Evolutionary conservation across 306 rosid species (phyloP).

Genomic region (Lablab purpureus): DNA sequence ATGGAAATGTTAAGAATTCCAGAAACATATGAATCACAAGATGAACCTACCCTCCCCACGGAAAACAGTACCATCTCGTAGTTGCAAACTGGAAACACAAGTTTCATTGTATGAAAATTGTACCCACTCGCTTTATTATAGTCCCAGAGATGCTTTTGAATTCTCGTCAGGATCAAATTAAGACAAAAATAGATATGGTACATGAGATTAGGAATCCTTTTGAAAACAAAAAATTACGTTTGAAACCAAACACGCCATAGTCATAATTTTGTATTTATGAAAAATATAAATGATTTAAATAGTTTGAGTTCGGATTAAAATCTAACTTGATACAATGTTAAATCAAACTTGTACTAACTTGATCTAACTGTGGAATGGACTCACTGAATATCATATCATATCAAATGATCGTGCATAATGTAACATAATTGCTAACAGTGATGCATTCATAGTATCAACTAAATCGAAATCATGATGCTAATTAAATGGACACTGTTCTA

Average conservation of each 20-base stretch:
- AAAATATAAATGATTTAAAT: too few relatives aligned
- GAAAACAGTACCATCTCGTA: not conserved
- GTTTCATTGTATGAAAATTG: not conserved
- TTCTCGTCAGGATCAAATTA: not conserved
- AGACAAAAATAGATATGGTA: not conserved
- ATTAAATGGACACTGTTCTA: not conserved
- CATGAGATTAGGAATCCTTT: too few relatives aligned
- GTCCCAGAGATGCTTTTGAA: not conserved
- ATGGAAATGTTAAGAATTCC: conserved; percentile 15
- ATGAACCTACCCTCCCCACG: not conserved
- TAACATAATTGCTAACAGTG: not conserved
- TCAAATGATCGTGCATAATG: not conserved
- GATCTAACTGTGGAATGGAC: not conserved
- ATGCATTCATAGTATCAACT: not conserved
- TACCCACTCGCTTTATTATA: not conserved
- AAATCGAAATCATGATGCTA: not conserved
- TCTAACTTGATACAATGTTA: too few relatives aligned
- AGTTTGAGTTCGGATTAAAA: too few relatives aligned
- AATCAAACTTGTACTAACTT: too few relatives aligned
- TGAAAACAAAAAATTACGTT: too few relatives aligned
- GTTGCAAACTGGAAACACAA: not conserved
- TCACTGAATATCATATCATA: not conserved
- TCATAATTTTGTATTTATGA: too few relatives aligned
- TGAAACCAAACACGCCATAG: too few relatives aligned
- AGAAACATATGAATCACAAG: conserved; percentile 22